These are phyloP conservation scores for Boletellus ananiceps DNA, from an alignment of 768 basidiomycete genomes.

Conservation along the genomic window DNA sequence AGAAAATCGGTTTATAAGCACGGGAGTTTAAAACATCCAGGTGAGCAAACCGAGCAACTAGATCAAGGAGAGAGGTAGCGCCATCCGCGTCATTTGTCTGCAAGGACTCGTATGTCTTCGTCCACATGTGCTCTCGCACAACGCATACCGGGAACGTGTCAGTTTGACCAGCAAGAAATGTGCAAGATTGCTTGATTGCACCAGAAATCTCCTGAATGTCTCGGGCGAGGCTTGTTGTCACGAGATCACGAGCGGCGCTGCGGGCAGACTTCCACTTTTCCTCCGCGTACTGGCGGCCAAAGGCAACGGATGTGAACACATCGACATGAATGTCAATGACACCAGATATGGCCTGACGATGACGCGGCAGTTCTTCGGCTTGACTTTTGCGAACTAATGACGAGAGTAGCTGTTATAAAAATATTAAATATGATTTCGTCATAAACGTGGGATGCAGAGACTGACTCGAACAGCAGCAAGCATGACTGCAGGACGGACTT, in stretches of 20 bases:
- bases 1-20: conserved; percentile 42
- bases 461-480: conserved; percentile 60
- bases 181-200: conserved; percentile 32
- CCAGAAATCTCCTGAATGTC: conserved; percentile 33
- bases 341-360: conserved; percentile 29
- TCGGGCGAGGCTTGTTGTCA: conserved; percentile 29
- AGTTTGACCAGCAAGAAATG: conserved; percentile 28
- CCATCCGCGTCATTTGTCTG: conserved; percentile 55
- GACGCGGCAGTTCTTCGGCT: conserved; percentile 22
- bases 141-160: conserved; percentile 33
- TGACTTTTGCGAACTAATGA: conserved; percentile 33
- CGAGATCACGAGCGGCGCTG: conserved; percentile 38
- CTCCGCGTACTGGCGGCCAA: conserved; percentile 36
- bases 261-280: conserved; percentile 42
- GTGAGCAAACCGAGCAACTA: conserved; percentile 59
- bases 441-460: conserved; percentile 8
- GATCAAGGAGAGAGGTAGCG: conserved; percentile 52
- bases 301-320: conserved; percentile 44
- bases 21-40: conserved; percentile 55
- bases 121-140: conserved; percentile 65
- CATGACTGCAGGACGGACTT: conserved; percentile 57
- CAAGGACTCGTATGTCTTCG: conserved; percentile 54
- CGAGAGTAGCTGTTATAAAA: conserved; percentile 28
- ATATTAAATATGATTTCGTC: conserved; percentile 4
- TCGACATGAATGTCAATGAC: conserved; percentile 51